These are phyloP conservation scores for Fusarium xylarioides DNA, from an alignment of 2,329 filamentous ascomycete species.

Conservation along the genomic window DNA sequence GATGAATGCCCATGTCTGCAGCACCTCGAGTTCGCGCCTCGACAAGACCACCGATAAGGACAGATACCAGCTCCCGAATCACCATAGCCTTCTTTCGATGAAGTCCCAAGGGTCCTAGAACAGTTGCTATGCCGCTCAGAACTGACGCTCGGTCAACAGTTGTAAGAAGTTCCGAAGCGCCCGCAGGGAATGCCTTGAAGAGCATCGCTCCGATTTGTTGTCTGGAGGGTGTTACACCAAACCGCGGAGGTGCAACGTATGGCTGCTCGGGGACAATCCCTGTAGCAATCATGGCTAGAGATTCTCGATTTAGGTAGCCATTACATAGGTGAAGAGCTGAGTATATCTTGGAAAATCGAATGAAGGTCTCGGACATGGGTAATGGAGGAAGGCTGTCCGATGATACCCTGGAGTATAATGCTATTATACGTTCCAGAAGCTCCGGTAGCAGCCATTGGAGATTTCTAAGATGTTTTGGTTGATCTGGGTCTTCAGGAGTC, in stretches of 20 bases:
- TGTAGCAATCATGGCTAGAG: slow-evolving; percentile 71
- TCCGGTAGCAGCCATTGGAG: slow-evolving; percentile 73
- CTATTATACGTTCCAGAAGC: slow-evolving; percentile 77
- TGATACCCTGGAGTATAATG: slow-evolving; percentile 75
- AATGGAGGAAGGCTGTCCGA: slow-evolving; percentile 76
- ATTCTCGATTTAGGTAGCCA: slow-evolving; percentile 68
- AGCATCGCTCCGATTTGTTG: slow-evolving; percentile 71
- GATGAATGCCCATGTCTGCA: slow-evolving; percentile 95
- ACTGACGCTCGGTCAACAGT: slow-evolving; percentile 81
- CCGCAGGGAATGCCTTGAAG: slow-evolving; percentile 76
- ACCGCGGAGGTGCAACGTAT: slow-evolving; percentile 61
- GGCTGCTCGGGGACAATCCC: slow-evolving; percentile 64
- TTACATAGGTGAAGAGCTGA: slow-evolving; percentile 72
- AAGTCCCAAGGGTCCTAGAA: slow-evolving; percentile 81
- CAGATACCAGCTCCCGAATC: slow-evolving; percentile 82
- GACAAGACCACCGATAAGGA: slow-evolving; percentile 84
- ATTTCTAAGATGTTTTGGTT: slow-evolving; percentile 63
- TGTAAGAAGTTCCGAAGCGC: slow-evolving; percentile 72
- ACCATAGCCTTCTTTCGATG: slow-evolving; percentile 92
- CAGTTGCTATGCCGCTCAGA: slow-evolving; percentile 84
- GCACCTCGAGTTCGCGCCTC: slow-evolving; percentile 92
- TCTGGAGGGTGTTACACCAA: slow-evolving; percentile 65
- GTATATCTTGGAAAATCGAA: slow-evolving; percentile 77
- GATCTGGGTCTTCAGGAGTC: slow-evolving; percentile 51
- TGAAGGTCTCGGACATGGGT: slow-evolving; percentile 75